Evolutionary conservation across 768 basidiomycete genomes (phyloP).

Genomic region (Suillus lakei): DNA sequence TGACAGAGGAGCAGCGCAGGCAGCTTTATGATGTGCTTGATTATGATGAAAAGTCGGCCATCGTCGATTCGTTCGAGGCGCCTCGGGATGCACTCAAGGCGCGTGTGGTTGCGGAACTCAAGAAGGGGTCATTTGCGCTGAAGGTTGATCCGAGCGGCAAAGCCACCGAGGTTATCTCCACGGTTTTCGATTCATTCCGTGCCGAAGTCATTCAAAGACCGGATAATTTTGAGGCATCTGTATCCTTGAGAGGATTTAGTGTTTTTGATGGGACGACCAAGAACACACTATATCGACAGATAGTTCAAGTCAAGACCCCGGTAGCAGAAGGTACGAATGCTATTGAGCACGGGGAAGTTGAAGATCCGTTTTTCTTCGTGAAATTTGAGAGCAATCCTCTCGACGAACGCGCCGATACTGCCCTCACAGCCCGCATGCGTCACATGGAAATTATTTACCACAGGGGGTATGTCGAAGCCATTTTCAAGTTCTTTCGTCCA

Average conservation of each 20-base stretch:
- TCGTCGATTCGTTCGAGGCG: conserved; percentile 68
- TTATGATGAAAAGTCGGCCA: conserved; percentile 85
- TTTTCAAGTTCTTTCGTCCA: conserved; percentile 90
- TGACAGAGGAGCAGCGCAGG: conserved; percentile 90
- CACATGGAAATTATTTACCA: conserved; percentile 99
- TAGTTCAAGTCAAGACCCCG: conserved; percentile 78
- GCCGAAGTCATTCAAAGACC: conserved; percentile 85
- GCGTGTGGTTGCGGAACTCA: conserved; percentile 75
- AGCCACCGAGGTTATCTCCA: conserved; percentile 76
- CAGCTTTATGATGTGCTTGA: conserved; percentile 91
- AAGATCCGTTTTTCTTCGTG: conserved; percentile 82
- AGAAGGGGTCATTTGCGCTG: conserved; percentile 87
- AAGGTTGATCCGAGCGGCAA: conserved; percentile 71
- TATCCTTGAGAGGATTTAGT: conserved; percentile 84
- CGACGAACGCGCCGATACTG: conserved; percentile 90
- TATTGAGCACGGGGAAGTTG: conserved; percentile 29
- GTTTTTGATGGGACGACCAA: conserved; percentile 92
- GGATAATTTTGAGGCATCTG: conserved; percentile 82
- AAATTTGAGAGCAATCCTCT: conserved; percentile 93
- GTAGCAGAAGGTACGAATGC: conserved; percentile 38
- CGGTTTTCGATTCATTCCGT: conserved; percentile 86
- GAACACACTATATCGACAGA: conserved; percentile 83
- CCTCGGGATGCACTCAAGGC: conserved; percentile 83
- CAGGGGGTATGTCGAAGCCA: conserved; percentile 88
- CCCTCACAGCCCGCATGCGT: conserved; percentile 86